Base-by-base conservation (phyloP, 345 rosid genomes). In the Populus euphratica region DNA sequence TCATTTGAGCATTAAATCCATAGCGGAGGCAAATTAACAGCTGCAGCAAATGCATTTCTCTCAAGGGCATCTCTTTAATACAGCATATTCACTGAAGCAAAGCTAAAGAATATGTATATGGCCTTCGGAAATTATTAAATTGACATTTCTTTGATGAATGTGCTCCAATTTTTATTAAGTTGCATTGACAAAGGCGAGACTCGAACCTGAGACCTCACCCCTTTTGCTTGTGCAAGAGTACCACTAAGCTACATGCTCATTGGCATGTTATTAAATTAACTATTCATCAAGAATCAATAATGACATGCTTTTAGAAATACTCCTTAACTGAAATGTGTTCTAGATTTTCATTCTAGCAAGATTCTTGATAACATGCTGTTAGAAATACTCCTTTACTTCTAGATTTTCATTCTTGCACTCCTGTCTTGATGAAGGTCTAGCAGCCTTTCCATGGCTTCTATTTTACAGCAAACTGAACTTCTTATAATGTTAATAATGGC, bases 91-190 rank as follows among this genome's bases (percentile, higher is more conserved):
- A 25, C 16, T 59, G 29, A 10, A 59, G 64, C 16, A 59, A 59
- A 59, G 64, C 25, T 59, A 59, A 59, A 59, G 64, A 23, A 59
- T 1, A 17, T 10, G 52, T 62, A 16, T 23, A 3, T 1, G 12
- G 14, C 66, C 71, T 50, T 8, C 65, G 16, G 73, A 23, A 36
- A 76, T 50, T 76, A 76, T 47, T 44, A 36, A 36, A 68, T 44
- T 33, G 23, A 13, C 29, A 9, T 69, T 18, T 29, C 41, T 35
- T 18, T 68, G n/a, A 67, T 49, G 44, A 54, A 23, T 23, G 18
- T 65, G 33, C 47, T 21, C 27, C 41, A 39, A 63, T 41, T 49
- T 12, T 27, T 23, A 59, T 59, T 59, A 59, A 59, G 14, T 59
- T 23, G 3, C 5, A 59, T 23, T 59, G 29, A 59, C 29, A 59